Conservation (phyloP, 192 early-diverging fungal genomes). For the Spizellomyces sp. region DNA sequence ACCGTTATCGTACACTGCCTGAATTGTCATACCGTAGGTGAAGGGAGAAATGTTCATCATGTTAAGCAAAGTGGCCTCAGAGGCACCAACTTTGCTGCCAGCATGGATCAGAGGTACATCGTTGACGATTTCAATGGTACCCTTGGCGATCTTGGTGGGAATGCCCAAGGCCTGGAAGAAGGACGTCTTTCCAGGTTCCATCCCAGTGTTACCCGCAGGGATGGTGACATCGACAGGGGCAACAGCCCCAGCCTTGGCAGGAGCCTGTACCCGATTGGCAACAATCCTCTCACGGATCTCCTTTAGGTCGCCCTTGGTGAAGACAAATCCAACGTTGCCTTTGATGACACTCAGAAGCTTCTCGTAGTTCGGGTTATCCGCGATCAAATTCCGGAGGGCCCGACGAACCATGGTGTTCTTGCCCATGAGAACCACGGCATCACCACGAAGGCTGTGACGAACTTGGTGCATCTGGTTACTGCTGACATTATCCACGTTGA, state of each 20-base stretch:
- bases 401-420: constrained; percentile 99
- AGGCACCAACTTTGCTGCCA: constrained; percentile 94
- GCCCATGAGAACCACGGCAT: constrained; percentile 96
- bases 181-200: constrained; percentile 99
- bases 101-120: constrained; percentile 91
- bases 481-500: constrained; percentile 99
- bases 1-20: constrained; percentile 91
- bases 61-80: constrained; percentile 98
- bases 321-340: constrained; percentile 99
- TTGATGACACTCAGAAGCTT: constrained; percentile 80
- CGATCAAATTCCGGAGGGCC: constrained; percentile 55
- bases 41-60: constrained; percentile 99
- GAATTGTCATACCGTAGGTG: constrained; percentile 97
- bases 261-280: constrained; percentile 94
- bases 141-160: constrained; percentile 99
- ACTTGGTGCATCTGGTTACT: constrained; percentile 99
- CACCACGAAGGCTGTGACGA: constrained; percentile 78
- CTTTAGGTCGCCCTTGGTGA: constrained; percentile 98
- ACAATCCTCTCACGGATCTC: constrained; percentile 87
- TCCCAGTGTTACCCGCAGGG: constrained; percentile 98
- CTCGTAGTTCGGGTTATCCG: constrained; percentile 84
- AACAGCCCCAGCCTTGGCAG: constrained; percentile 92
- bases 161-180: constrained; percentile 99
- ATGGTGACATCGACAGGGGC: constrained; percentile 93
- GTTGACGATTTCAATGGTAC: constrained; percentile 99